Evolutionary conservation across 768 basidiomycete genomes (phyloP), one percentile per base, ranked within the genome.

Genomic region (Trametes cingulata): DNA sequence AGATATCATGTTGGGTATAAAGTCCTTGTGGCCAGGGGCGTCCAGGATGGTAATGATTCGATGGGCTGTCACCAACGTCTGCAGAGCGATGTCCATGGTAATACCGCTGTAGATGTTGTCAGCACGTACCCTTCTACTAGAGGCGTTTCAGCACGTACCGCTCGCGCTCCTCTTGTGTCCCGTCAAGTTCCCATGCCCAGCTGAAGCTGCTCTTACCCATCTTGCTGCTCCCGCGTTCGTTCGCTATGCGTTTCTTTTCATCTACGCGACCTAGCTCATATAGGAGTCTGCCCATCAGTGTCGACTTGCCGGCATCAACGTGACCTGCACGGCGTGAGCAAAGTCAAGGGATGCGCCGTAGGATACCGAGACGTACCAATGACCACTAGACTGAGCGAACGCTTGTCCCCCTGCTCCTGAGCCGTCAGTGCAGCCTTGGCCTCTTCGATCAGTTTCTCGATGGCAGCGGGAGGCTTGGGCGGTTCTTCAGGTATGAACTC

Each of bases 1-100:
- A 0, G 95, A 98, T 52, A 99, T 99, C 96, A 98, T 98, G 71
- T 98, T 98, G 1, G 97, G 97, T 63, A 99, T 90, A 67, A 98
- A 98, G 69, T 99, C 97, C 65, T 87, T 90, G 74, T 99, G 97
- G 0, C 97, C 97, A 0, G 97, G 97, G 0, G 96, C 96, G 68
- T 99, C 97, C 29, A 99, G 83, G n/a, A 99, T 84, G 1, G 94
- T 97, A 65, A 98, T 86, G 63, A 86, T 82, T 50, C 90, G 82
- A 63, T 88, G 81, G 0, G 85, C 76, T 0, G 95, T 98, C 6
- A 81, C 72, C 60, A 93, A 78, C 43, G 86, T 85, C 68, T 95
- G 90, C 52, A 88, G 80, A 2, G 95, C 95, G 56, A 99, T 90
- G 69, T 98, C 97, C 88, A 98, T 98, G 0, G 97, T 99, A 43